Evolutionary conservation across 305 asterid species (phyloP), one percentile per base, ranked within the genome.

Genomic region (Fraxinus nigra): DNA sequence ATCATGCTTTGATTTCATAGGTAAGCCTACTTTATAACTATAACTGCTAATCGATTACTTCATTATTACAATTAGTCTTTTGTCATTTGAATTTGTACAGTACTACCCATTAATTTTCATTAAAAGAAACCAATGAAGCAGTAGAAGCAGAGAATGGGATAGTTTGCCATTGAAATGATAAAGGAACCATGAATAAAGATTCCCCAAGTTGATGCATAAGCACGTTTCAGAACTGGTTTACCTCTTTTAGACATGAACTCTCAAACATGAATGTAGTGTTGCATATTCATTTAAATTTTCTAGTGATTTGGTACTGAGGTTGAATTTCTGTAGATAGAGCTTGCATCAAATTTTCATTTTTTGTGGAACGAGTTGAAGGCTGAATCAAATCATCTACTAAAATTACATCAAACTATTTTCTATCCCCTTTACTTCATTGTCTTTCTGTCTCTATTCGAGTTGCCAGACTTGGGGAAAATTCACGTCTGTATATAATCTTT

Each of bases 61-160:
- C 56, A 30, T 59, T 16, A 32, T 48, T 67, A 11, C 9, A 37
- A 69, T 18, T 30, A 51, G 77, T 35, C 77, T 13, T 26, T 61
- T 65, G 30, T 51, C 77, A 14, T 76, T 84, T 67, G 74, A 75
- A 77, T 78, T 84, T 82, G 76, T 35, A 32, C 5, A 38, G 70
- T 8, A 72, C 51, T 6, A 37, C 7, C 76, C 84, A 67, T 59
- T 70, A 46, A 35, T 48, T 28, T 79, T 22, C 74, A 83, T 7
- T 30, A 72, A 74, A 73, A 81, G 37, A 65, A 75, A 61, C 48
- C 37, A n/a, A 51, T 34, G 70, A 54, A 67, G 73, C 43, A 10
- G 34, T 72, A 46, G 80, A 43, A 72, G 75, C 70, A 69, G 78
- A 78, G 78, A 72, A 72, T 77, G 78, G 67, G 80, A 81, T 81